These are phyloP conservation scores for Fusarium pseudoanthophilum DNA, from an alignment of 2,329 filamentous ascomycete genomes.

Conservation along the genomic window DNA sequence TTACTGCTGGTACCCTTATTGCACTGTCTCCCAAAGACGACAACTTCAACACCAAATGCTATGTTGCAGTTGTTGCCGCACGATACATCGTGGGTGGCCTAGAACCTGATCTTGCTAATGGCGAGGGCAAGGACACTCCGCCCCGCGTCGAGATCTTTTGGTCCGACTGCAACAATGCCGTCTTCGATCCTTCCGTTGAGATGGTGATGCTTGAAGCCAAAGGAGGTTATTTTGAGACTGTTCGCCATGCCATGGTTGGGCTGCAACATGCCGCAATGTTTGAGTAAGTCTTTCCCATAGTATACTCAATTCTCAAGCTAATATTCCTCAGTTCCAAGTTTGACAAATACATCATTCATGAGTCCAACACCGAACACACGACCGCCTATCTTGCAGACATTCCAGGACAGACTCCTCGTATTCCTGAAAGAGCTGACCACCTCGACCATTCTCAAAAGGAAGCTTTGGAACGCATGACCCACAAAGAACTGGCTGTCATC, in stretches of 20 bases:
- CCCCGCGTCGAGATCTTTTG: conserved; percentile 83
- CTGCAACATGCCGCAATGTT: conserved; percentile 70
- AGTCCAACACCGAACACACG: conserved; percentile 48
- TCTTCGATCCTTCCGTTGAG: conserved; percentile 74
- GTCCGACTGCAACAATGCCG: conserved; percentile 65
- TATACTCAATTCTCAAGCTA: not conserved
- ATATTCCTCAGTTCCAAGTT: conserved; percentile 62
- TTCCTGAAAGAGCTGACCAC: conserved; percentile 28
- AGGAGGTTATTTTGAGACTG: conserved; percentile 79
- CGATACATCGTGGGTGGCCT: conserved; percentile 70
- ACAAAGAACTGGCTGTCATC: conserved; percentile 76
- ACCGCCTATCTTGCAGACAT: conserved; percentile 47
- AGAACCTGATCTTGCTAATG: conserved; percentile 57
- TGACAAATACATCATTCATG: conserved; percentile 68
- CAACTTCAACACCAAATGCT: conserved; percentile 71
- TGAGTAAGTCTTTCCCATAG: conserved; percentile 58
- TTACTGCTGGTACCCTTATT: conserved; percentile 64
- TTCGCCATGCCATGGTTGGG: conserved; percentile 76
- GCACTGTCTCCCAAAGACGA: conserved; percentile 65
- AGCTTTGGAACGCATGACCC: conserved; percentile 76
- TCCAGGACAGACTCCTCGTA: not conserved
- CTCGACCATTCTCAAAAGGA: conserved; percentile 78
- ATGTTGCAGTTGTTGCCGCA: conserved; percentile 78
- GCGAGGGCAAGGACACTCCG: conserved; percentile 52
- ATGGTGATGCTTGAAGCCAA: conserved; percentile 84